phyloP scores from a whole-genome alignment of 305 asterid genomes.

The Ruellia speciosa region DNA sequence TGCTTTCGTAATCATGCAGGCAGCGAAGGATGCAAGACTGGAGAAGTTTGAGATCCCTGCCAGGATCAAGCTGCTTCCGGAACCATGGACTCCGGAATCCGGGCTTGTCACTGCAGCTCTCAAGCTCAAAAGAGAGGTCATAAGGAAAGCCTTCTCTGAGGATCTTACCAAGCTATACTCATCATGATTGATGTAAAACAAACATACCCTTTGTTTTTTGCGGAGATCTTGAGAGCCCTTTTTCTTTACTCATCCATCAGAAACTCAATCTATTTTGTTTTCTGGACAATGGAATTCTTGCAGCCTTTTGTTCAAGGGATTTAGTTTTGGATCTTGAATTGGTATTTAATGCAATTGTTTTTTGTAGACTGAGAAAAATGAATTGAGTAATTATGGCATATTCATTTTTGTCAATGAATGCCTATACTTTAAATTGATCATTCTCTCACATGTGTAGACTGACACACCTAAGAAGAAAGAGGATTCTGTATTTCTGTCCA shows the following conservation, averaged over 20 bases:
- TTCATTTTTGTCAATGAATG: too few species aligned
- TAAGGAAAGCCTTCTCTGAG: constrained; percentile 37
- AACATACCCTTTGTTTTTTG: neutral
- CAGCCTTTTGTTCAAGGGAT: neutral
- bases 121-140: constrained; percentile 74
- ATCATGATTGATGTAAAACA: constrained; percentile 17
- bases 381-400: too few species aligned
- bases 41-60: constrained; percentile 83
- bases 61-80: constrained; percentile 66
- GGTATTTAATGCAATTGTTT: neutral
- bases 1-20: constrained; percentile 33
- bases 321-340: neutral
- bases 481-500: too few species aligned
- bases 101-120: constrained; percentile 93
- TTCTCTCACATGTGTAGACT: too few species aligned
- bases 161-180: constrained; percentile 41
- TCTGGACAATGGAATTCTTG: too few species aligned
- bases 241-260: constrained; percentile 2
- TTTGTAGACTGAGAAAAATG: too few species aligned
- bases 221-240: constrained; percentile 14
- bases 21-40: constrained; percentile 63
- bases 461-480: too few species aligned
- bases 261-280: neutral
- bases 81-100: constrained; percentile 89
- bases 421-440: too few species aligned